Conservation (phyloP, 1,284 basidiomycete species). For the Boletellus sp. region DNA sequence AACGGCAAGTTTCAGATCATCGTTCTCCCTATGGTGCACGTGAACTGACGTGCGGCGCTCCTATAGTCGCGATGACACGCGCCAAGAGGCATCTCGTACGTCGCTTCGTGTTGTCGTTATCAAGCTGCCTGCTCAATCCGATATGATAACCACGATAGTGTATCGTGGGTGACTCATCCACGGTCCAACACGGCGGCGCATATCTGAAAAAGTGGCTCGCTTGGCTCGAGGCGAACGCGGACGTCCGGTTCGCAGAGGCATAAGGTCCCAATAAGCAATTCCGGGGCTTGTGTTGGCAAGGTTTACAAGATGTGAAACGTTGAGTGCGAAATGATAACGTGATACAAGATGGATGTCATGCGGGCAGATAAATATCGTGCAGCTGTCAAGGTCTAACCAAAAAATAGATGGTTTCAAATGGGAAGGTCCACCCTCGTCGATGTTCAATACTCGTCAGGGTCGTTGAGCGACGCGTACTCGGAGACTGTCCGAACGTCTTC, state of each 20-base stretch:
- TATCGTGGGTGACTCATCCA: constrained; percentile 87
- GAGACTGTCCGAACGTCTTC: constrained; percentile 68
- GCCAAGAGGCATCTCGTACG: constrained; percentile 83
- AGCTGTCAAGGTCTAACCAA: background rate
- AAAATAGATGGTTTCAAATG: background rate
- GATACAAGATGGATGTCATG: constrained; percentile 6
- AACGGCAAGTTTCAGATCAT: constrained; percentile 56
- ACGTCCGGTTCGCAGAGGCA: constrained; percentile 76
- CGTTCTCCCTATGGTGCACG: background rate
- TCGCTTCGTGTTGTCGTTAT: background rate
- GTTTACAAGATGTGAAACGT: constrained; percentile 1
- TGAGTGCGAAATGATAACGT: background rate
- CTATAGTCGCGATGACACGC: constrained; percentile 86
- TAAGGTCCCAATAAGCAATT: background rate
- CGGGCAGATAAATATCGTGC: constrained; percentile 11
- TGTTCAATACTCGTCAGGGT: constrained; percentile 64
- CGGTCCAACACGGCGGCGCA: constrained; percentile 75
- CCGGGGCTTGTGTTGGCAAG: background rate
- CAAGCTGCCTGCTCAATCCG: background rate
- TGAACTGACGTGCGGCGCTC: background rate
- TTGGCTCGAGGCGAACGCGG: constrained; percentile 88
- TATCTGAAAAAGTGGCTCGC: constrained; percentile 87
- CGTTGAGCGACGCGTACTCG: constrained; percentile 68
- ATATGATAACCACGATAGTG: constrained; percentile 48
- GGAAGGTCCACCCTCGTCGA: background rate